Base-by-base conservation (phyloP, 1,284 basidiomycete genomes). In the Singerocomus inundabilis region DNA sequence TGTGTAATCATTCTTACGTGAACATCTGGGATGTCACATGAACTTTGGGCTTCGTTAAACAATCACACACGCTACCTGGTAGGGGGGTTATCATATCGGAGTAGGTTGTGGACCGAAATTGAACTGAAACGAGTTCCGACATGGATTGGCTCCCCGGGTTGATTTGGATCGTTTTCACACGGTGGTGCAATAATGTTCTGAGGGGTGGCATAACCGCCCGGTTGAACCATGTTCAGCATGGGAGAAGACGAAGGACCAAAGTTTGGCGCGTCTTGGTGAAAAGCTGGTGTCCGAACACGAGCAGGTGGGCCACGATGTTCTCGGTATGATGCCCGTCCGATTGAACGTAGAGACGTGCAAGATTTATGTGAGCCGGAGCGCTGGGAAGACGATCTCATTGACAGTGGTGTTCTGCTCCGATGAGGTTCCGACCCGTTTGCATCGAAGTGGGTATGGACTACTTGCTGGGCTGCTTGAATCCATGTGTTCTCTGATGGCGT, bases 251-350 rank as follows among this genome's bases (percentile, higher is more conserved):
- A 38, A 21, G 44, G 44, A 21, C 5, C 8, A 0, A 29, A 1
- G 7, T 15, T 5, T 1, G n/a, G 25, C 12, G 1, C 13, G 35
- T 26, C n/a, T 36, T 33, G 45, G 6, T 42, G 34, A 4, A 30
- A 16, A 15, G 12, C 36, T 28, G 54, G 53, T 0, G 49, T 52
- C 28, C 52, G 53, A 38, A 28, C 13, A 28, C 48, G 55, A 30
- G 56, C 50, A 36, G 42, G 41, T 15, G 54, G 47, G 1, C 57
- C 64, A 18, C 3, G 58, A 46, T 69, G 44, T 7, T 42, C 47
- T 37, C 62, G 62, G 45, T 65, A 65, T 11, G 60, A 65, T 1
- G 51, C 43, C 29, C 62, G 57, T 5, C 62, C 63, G 5, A n/a
- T 15, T 4, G 63, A 61, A 15, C 26, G 37, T 41, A 39, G 33